Evolutionary conservation across 2,329 filamentous ascomycete genomes (phyloP).

Genomic region (Macrophomina tecta): DNA sequence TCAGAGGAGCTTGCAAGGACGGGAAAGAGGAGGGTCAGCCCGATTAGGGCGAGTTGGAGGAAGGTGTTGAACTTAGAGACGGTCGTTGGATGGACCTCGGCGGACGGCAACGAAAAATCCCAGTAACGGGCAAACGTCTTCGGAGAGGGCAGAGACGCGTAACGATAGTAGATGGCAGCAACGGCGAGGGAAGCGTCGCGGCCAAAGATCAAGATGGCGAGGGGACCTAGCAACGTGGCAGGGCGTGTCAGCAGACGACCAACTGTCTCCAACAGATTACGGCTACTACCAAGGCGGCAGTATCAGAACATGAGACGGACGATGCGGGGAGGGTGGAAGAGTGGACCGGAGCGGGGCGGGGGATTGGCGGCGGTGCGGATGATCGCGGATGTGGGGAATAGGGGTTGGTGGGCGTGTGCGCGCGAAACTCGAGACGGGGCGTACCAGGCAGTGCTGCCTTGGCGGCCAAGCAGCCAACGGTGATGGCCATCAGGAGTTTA

Average conservation of each 20-base stretch:
- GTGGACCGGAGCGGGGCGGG: constrained; percentile 27
- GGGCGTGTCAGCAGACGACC: constrained; percentile 11
- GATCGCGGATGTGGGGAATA: constrained; percentile 22
- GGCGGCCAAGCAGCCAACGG: constrained; percentile 82
- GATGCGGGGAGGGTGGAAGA: constrained; percentile 6
- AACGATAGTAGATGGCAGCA: constrained; percentile 92
- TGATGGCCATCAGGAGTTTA: constrained; percentile 91
- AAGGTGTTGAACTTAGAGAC: constrained; percentile 94
- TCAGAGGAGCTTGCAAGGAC: constrained; percentile 59
- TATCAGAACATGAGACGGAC: constrained; percentile 13
- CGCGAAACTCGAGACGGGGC: constrained; percentile 38
- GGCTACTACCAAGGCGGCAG: not conserved
- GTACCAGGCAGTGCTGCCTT: constrained; percentile 81
- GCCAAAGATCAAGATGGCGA: constrained; percentile 88
- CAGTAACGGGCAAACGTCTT: constrained; percentile 94
- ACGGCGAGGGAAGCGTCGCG: constrained; percentile 83
- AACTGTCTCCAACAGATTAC: constrained; percentile 23
- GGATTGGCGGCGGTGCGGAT: constrained; percentile 23
- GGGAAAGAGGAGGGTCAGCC: constrained; percentile 80
- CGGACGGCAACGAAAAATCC: constrained; percentile 92
- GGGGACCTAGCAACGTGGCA: constrained; percentile 66
- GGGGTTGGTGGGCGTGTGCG: constrained; percentile 18
- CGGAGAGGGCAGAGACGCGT: constrained; percentile 89
- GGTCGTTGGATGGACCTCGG: constrained; percentile 81
- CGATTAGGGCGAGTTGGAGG: constrained; percentile 85